phyloP scores from a whole-genome alignment of 176 grass and related monocot species.

The Musa acuminata region DNA sequence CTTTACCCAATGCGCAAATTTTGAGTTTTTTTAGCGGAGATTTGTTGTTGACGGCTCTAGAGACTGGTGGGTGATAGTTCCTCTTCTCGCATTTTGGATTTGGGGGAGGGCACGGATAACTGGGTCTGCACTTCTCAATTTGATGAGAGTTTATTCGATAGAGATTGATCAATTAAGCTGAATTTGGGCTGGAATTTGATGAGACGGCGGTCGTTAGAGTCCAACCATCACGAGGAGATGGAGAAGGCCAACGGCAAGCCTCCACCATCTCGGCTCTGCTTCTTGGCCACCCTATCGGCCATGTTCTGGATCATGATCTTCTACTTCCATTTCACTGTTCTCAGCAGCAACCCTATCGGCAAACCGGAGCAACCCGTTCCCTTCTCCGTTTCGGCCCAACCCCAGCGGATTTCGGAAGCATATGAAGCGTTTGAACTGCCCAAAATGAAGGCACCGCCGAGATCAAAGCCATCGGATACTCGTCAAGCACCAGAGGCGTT shows the following conservation, averaged over 20 bases:
- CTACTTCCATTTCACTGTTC: conserved; percentile 4
- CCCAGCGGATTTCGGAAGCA: not conserved
- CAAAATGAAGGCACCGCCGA: not conserved
- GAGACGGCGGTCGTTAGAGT: conserved; percentile 51
- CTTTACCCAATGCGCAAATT: too few species aligned
- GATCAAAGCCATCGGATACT: not conserved
- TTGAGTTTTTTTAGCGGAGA: too few species aligned
- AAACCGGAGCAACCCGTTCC: conserved; percentile 9
- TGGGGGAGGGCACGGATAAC: too few species aligned
- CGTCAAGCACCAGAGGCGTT: conserved; percentile 21
- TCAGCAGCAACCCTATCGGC: not conserved
- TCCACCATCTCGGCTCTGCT: not conserved
- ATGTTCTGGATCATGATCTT: conserved; percentile 6
- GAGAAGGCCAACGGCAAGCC: conserved; percentile 55
- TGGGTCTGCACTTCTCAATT: too few species aligned
- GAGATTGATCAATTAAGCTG: not conserved
- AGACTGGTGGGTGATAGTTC: too few species aligned
- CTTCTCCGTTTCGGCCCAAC: conserved; percentile 9
- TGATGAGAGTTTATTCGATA: too few species aligned
- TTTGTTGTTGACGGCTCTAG: too few species aligned
- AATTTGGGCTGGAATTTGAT: conserved; percentile 23
- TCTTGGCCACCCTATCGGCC: not conserved
- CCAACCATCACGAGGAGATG: conserved; percentile 44
- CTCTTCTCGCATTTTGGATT: too few species aligned
- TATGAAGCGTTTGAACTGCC: not conserved